phyloP scores from a whole-genome alignment of 2,329 filamentous ascomycete genomes.

The Allantophomopsis cytisporea region DNA sequence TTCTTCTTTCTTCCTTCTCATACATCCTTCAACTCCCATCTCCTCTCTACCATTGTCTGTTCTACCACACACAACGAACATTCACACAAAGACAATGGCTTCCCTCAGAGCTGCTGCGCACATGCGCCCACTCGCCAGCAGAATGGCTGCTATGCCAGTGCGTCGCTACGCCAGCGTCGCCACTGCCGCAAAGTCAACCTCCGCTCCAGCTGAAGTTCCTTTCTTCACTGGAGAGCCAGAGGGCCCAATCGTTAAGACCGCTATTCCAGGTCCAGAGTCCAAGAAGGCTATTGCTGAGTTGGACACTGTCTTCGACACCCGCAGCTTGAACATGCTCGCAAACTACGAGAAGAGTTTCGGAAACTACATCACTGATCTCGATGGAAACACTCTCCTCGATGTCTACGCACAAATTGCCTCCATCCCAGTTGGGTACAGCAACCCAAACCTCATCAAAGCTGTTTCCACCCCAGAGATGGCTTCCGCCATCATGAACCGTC shows the following conservation, averaged over 20 bases:
- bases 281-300: conserved; percentile 25
- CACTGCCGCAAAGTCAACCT: conserved; percentile 8
- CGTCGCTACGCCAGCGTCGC: conserved; percentile 10
- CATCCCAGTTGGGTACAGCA: conserved; percentile 76
- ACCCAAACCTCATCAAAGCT: conserved; percentile 50
- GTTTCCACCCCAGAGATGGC: conserved; percentile 60
- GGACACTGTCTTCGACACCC: conserved; percentile 34
- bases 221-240: conserved; percentile 18
- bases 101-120: conserved; percentile 16
- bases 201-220: conserved; percentile 7
- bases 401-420: conserved; percentile 69
- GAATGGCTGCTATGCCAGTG: conserved; percentile 4
- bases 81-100: conserved; percentile 9
- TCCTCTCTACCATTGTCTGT: no score
- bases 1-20: no score
- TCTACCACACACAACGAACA: no score
- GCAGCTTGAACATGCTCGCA: conserved; percentile 36
- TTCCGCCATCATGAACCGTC: conserved; percentile 62
- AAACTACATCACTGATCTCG: conserved; percentile 37
- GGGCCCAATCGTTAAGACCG: conserved; percentile 18
- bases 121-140: conserved; percentile 12
- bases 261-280: conserved; percentile 23
- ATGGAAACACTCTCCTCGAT: conserved; percentile 34
- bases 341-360: conserved; percentile 37
- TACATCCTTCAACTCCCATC: no score